Evolutionary conservation across 371 early-diverging fungal genomes (phyloP), one percentile per base, ranked within the genome.

Genomic region (Lichtheimia hyalospora): DNA sequence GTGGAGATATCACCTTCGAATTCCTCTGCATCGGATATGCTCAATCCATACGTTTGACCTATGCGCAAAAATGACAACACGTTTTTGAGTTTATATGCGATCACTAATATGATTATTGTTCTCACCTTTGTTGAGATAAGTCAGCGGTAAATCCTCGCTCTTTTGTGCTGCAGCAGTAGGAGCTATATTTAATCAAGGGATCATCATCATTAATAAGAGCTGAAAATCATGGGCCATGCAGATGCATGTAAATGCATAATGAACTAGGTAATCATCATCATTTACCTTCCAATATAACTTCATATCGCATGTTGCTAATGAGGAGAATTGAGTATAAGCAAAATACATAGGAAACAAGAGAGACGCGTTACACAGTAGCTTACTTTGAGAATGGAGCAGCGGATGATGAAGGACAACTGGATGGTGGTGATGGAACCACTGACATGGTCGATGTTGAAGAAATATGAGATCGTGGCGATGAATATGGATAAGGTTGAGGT

Each of bases 71-170:
- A 62, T 57, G 20, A 40, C 13, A 7, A 41, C 18, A 7, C n/a
- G 16, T 42, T 25, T 24, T 14, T 27, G 5, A n/a, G 12, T 18
- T 1, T 5, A 23, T 15, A 46, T 53, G 25, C 42, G n/a, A n/a
- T n/a, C n/a, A n/a, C n/a, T n/a, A n/a, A n/a, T n/a, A 14, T 21
- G 23, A 54, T 54, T 54, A 3, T 48, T 48, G 8, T 21, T 8
- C 13, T 15, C 58, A 75, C 84, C 82, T 65, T 85, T 85, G 64
- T 85, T 85, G 7, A 85, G 70, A 65, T 85, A 85, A 0, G 85
- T 85, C 58, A 85, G 61, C 13, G 81, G 76, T 1, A 75, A 69
- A 28, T 85, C 82, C 15, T 81, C 85, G 16, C 69, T 66, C 21
- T 74, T 73, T 60, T 83, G 83, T 61, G 82, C 81, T 23, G 82